Base-by-base conservation (phyloP, 1,284 basidiomycete genomes). In the Rhodotorula sp. region DNA sequence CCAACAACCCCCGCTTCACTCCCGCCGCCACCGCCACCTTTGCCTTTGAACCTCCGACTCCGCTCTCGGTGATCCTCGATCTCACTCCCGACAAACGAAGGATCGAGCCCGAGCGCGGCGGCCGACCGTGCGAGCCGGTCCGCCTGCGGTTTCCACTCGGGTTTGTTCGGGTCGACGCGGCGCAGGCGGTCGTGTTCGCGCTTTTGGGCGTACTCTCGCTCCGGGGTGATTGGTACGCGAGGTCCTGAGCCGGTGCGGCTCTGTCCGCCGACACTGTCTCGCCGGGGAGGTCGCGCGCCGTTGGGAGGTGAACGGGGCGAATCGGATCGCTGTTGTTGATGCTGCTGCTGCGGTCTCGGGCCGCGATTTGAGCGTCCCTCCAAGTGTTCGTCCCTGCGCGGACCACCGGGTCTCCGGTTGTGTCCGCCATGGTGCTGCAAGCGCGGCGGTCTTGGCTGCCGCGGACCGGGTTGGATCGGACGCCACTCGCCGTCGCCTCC, bases 151-250 rank as follows among this genome's bases (percentile, higher is more conserved):
- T 52, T 4, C 60, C 58, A 66, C 4, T 59, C 38, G 2, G 52
- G 38, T 59, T 67, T 66, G 49, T 68, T 59, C 16, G 60, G 56
- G 45, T 68, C 70, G 38, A 64, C 28, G 21, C 56, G 31, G 5
- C 28, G 19, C 16, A 76, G 4, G 3, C 75, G 57, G 19, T 72
- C 68, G 18, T 62, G 61, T 49, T 76, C 68, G 19, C 72, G 57
- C 48, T 68, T 60, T 34, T 62, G 62, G 3, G 75, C 75, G 26
- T 70, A 56, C 1, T 45, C 43, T 8, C 58, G 58, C 16, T 55
- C 54, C 12, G 54, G 26, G 63, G 47, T 50, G 66, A 56, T 63
- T 54, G 4, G 60, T 31, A 21, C 50, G 50, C 45, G 54, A 49
- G n/a, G 59, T 38, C 50, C 62, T 31, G 15, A n/a, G 5, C 10